Evolutionary conservation across 73 alveolate genomes (phyloP).

Genomic region (Symbiodinium pilosum): DNA sequence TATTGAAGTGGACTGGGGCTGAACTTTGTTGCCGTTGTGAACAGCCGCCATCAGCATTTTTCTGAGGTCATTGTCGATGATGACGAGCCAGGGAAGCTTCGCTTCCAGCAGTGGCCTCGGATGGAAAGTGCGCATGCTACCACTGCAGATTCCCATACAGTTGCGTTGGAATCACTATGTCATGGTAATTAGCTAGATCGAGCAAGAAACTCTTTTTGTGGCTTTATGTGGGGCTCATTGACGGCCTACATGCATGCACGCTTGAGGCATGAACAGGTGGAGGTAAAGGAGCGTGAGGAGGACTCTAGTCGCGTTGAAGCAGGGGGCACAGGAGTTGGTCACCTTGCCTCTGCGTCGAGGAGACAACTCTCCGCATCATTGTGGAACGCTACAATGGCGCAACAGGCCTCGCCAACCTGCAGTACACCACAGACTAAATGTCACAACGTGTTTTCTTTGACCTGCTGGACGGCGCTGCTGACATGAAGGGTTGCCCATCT

Average conservation of each 20-base stretch:
- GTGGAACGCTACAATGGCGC: slow-evolving; percentile 39
- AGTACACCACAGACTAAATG: background rate
- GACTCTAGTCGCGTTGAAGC: too few relatives aligned
- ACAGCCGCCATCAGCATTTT: background rate
- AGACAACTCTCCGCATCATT: background rate
- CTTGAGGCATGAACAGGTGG: background rate
- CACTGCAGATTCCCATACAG: too few relatives aligned
- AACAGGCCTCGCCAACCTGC: background rate
- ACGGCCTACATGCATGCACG: too few relatives aligned
- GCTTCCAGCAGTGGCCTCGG: background rate
- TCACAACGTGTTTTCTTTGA: background rate
- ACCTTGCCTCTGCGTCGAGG: background rate
- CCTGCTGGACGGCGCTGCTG: background rate
- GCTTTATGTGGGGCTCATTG: too few relatives aligned
- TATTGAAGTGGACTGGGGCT: too few relatives aligned
- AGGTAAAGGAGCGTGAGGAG: slow-evolving; percentile 16
- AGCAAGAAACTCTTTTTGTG: too few relatives aligned
- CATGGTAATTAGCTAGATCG: too few relatives aligned
- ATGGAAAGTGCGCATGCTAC: too few relatives aligned
- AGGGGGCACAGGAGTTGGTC: too few relatives aligned
- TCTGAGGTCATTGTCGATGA: slow-evolving; percentile 17
- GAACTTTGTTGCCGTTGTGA: too few relatives aligned
- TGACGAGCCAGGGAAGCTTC: slow-evolving; percentile 62
- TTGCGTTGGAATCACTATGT: too few relatives aligned
- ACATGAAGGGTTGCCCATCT: too few relatives aligned